Base-by-base conservation (phyloP, 192 early-diverging fungal genomes). In the Backusella sp. region DNA sequence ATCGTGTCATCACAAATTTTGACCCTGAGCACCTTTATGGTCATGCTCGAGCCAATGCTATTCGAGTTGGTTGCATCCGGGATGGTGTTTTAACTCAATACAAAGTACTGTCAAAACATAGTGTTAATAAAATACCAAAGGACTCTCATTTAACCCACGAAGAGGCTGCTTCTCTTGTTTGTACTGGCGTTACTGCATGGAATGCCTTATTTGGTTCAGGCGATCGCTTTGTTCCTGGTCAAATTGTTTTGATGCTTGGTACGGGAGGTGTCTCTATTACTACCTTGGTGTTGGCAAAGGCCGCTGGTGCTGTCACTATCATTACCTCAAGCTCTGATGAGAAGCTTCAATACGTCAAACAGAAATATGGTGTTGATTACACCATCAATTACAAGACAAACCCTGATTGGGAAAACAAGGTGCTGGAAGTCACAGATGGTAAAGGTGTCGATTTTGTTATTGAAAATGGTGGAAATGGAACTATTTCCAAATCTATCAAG, bases 111-210 rank as follows among this genome's bases (percentile, higher is more conserved):
- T 26, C 15, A 19, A 66, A 71, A 36, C 8, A 53, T 4, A 36
- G 71, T 34, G 9, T 78, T 37, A 62, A 68, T 32, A 73, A 73
- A 8, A 49, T 73, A 4, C 77, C 66, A 9, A 32, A 73, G 6
- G 65, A 49, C 12, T 9, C 28, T 26, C 44, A 68, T 21, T 15
- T 73, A 44, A 21, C 42, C 35, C 5, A 68, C 52, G 56, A 28
- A 34, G 72, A 73, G 11, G 77, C 70, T 1, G 59, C 65, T 14
- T 67, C 70, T 42, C 26, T 78, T 23, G 71, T 73, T 11, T 73
- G 77, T 23, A 73, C 77, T 37, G 70, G 77, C 23, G 71, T 78
- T n/a, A 73, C 72, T 4, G 19, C 21, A 21, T 78, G 70, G 72
- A 78, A 73, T 72, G 28, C 65, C 30, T 23, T 78, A 15, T 78